These are phyloP conservation scores for Erodium texanum DNA, from an alignment of 441 rosid species.

Conservation along the genomic window DNA sequence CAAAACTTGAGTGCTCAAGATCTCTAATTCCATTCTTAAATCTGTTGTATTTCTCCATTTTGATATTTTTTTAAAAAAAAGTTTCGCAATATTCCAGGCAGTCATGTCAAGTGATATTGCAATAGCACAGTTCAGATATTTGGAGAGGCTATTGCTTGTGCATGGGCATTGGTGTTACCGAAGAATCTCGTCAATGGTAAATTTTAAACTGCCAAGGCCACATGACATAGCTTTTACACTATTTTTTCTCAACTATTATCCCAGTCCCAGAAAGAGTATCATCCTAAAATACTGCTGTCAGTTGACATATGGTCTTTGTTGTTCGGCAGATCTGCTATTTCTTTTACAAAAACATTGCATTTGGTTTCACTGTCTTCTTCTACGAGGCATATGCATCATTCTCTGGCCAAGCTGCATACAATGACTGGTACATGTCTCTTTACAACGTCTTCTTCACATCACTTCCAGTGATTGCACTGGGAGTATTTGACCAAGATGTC, in stretches of 20 bases:
- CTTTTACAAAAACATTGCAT: conserved; percentile 91
- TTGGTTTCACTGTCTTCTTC: conserved; percentile 83
- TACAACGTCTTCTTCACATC: conserved; percentile 94
- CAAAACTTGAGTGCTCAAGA: not conserved
- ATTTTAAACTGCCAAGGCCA: too few relatives aligned
- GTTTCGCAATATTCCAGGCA: conserved; percentile 41
- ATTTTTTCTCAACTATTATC: too few relatives aligned
- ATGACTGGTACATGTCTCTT: conserved; percentile 76
- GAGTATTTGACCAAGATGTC: conserved; percentile 91
- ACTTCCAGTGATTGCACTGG: conserved; percentile 86
- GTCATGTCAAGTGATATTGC: conserved; percentile 93
- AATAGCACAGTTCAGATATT: conserved; percentile 68
- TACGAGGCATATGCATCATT: conserved; percentile 76
- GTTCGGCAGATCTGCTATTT: conserved; percentile 79
- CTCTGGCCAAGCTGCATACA: conserved; percentile 75
- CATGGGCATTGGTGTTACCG: conserved; percentile 98
- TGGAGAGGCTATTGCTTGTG: conserved; percentile 78
- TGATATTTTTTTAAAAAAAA: too few relatives aligned
- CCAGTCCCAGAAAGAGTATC: too few relatives aligned
- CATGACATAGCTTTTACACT: too few relatives aligned
- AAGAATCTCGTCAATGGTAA: conserved; percentile 88
- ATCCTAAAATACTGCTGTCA: too few relatives aligned
- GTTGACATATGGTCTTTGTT: conserved; percentile 4
- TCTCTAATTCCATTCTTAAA: too few relatives aligned
- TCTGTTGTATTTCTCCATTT: not conserved